phyloP scores from a whole-genome alignment of 768 basidiomycete species.

The Rhodosporidiobolus odoratus region DNA sequence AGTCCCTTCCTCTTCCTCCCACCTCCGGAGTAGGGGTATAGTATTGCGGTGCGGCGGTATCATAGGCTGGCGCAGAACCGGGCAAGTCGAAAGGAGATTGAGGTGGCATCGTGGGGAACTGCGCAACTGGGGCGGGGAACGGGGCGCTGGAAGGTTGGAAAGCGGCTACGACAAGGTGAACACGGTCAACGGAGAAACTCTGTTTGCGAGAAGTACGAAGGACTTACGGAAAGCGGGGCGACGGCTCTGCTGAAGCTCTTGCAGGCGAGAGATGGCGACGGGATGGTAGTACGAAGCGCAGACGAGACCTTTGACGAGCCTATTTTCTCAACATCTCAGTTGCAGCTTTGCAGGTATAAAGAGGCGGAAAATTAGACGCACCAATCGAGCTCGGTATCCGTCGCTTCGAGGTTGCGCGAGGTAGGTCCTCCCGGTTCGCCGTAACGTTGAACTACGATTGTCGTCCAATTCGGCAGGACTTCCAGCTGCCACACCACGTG shows the following conservation, averaged over 20 bases:
- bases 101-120: not conserved
- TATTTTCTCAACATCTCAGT: not conserved
- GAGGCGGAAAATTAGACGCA: not conserved
- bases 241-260: slow-evolving; percentile 1
- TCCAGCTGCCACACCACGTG: slow-evolving; percentile 29
- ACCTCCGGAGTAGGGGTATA: too few relatives aligned
- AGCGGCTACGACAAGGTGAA: not conserved
- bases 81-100: not conserved
- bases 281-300: slow-evolving; percentile 20
- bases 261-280: not conserved
- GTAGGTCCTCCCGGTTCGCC: slow-evolving; percentile 8
- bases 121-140: not conserved
- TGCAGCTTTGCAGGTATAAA: too few relatives aligned
- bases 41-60: too few relatives aligned
- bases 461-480: slow-evolving; percentile 19
- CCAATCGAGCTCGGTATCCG: slow-evolving; percentile 25
- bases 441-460: not conserved
- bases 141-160: not conserved
- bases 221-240: not conserved
- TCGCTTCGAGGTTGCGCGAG: not conserved
- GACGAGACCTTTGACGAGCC: slow-evolving; percentile 17
- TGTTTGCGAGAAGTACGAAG: too few relatives aligned
- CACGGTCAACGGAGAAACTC: not conserved
- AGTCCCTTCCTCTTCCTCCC: too few relatives aligned
- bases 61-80: not conserved